Evolutionary conservation across 2,329 filamentous ascomycete species (phyloP).

Genomic region (Cordyceps sp.): DNA sequence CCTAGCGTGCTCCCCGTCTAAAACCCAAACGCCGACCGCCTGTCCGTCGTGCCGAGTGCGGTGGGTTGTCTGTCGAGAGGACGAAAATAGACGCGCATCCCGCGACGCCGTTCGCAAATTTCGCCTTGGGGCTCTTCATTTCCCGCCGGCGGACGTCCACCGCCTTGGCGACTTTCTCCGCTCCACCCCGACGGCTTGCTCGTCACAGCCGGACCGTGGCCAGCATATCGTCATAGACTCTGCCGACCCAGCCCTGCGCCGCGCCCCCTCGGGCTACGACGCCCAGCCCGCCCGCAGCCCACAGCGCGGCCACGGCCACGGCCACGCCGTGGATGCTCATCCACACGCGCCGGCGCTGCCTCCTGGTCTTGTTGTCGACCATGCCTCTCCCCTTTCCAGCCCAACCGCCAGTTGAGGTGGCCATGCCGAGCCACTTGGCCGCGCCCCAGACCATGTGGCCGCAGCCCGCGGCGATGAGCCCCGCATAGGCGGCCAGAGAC

Average conservation of each 20-base stretch:
- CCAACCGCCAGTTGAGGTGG: constrained; percentile 37
- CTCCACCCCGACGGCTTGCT: background rate
- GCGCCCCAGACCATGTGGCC: constrained; percentile 75
- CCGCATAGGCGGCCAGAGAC: constrained; percentile 52
- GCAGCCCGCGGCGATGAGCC: constrained; percentile 49
- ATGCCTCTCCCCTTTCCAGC: constrained; percentile 21
- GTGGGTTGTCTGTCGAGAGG: too few relatives aligned
- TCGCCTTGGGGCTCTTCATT: too few relatives aligned
- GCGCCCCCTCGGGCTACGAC: constrained; percentile 57
- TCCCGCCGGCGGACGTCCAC: too few relatives aligned
- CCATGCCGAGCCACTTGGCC: constrained; percentile 61
- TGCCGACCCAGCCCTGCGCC: constrained; percentile 63
- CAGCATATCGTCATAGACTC: constrained; percentile 56
- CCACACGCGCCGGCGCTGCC: constrained; percentile 48
- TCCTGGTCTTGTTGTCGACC: constrained; percentile 32
- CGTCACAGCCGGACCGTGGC: constrained; percentile 12
- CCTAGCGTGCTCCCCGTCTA: too few relatives aligned
- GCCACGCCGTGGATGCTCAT: constrained; percentile 53
- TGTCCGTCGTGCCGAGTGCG: too few relatives aligned
- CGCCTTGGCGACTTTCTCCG: too few relatives aligned
- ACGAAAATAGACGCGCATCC: too few relatives aligned
- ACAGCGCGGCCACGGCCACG: constrained; percentile 42
- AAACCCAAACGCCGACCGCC: too few relatives aligned
- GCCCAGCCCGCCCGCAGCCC: constrained; percentile 68
- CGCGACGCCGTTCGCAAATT: too few relatives aligned